Base-by-base conservation (phyloP, 1,284 basidiomycete species). In the Cutaneotrichosporon sp. region DNA sequence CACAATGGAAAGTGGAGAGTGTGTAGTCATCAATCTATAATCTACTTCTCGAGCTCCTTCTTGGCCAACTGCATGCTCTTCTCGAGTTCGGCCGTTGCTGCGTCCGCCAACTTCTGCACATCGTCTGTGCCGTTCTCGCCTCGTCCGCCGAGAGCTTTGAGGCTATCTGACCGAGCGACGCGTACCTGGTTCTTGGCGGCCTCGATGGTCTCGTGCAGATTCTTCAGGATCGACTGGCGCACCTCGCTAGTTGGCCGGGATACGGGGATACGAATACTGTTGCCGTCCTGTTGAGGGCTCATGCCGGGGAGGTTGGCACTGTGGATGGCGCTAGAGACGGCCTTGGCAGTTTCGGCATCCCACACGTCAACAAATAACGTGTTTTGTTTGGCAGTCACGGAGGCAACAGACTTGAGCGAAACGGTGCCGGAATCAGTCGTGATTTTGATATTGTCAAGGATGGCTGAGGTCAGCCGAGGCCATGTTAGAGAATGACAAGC, bases 281-380 rank as follows among this genome's bases (percentile, higher is more conserved):
- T 70, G 1, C 69, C 72, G 36, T 73, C 72, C 26, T 74, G 70
- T 64, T 74, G 73, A 5, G 79, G 78, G 26, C 71, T 73, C 55
- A 81, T 70, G 14, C 80, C 80, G 1, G 80, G 80, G 5, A 81
- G 68, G 65, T 81, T 81, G 52, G 80, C 76, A 52, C 71, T 69
- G 63, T 78, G 73, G 14, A 81, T 71, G 2, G 79, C 79, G 14
- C 72, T 73, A 62, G 79, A 76, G 32, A 81, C 77, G 49, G 70
- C 62, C 67, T 81, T 81, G 49, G 72, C 70, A 10, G 67, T 61
- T 70, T 76, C 51, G 9, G 66, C 60, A 63, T 81, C 80, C 68
- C 73, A 81, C 0, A 79, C 73, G 60, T 79, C 77, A 10, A 81
- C 73, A 61, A 65, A 72, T 9, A 81, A 63, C 3, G 73, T 70